Conservation (phyloP, 177 flowering plant genomes). For the Vitis hybrid region DNA sequence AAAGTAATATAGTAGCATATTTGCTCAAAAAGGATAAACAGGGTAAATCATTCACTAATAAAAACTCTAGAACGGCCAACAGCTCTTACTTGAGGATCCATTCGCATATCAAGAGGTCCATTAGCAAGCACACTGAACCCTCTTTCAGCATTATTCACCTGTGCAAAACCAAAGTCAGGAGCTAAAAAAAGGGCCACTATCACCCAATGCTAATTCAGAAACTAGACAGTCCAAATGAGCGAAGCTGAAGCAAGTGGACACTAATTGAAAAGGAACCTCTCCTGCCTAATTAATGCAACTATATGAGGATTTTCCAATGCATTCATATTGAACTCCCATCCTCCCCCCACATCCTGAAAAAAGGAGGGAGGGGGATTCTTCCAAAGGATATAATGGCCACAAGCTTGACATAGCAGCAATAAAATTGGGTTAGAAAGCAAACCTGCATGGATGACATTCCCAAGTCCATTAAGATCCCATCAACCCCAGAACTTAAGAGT, state of each 20-base stretch:
- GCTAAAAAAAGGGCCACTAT: too few species aligned
- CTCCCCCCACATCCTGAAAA: too few species aligned
- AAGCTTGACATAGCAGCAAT: too few species aligned
- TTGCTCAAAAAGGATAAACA: not conserved
- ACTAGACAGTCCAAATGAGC: not conserved
- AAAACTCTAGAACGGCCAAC: not conserved
- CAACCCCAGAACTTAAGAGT: conserved; percentile 46
- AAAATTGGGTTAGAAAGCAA: conserved; percentile 3
- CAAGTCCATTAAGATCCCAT: conserved; percentile 94
- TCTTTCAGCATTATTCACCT: conserved; percentile 80
- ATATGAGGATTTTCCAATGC: too few species aligned
- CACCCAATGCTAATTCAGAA: not conserved
- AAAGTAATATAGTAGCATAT: too few species aligned
- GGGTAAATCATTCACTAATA: not conserved
- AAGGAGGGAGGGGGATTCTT: too few species aligned
- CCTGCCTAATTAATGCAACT: too few species aligned
- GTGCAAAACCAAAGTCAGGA: conserved; percentile 9
- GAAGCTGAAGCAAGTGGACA: not conserved
- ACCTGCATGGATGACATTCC: conserved; percentile 99
- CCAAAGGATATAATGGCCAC: too few species aligned
- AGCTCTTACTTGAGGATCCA: conserved; percentile 74
- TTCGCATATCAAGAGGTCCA: conserved; percentile 98
- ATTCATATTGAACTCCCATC: too few species aligned
- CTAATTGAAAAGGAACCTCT: too few species aligned
- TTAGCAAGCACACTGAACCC: conserved; percentile 81